phyloP scores from a whole-genome alignment of 345 rosid species.

The Ceriops zippeliana region DNA sequence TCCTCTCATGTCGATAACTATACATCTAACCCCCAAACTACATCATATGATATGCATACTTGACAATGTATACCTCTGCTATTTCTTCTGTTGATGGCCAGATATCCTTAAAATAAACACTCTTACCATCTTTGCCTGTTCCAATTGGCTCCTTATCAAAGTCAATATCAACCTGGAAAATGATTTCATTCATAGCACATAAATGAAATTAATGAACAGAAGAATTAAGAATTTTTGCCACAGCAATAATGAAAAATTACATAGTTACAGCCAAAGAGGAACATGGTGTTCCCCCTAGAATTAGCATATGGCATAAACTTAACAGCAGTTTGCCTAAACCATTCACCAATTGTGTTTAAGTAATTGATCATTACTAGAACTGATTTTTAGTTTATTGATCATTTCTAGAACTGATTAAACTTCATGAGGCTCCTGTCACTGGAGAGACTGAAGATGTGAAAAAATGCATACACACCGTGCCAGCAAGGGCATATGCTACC shows the following conservation, averaged over 20 bases:
- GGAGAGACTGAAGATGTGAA: background rate
- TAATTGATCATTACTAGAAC: too few relatives aligned
- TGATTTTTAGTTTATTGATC: background rate
- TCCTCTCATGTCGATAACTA: conserved; percentile 4
- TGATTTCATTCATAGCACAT: background rate
- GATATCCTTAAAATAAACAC: conserved; percentile 73
- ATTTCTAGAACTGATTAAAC: background rate
- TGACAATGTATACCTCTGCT: conserved; percentile 63
- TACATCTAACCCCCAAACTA: conserved; percentile 3
- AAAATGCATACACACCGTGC: conserved; percentile 54
- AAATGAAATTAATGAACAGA: background rate
- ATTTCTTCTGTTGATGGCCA: conserved; percentile 94
- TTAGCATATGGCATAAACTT: background rate
- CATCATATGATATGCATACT: background rate
- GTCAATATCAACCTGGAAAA: conserved; percentile 81
- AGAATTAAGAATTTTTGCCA: background rate
- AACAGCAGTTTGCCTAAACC: background rate
- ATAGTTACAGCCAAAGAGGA: background rate
- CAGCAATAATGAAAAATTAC: background rate
- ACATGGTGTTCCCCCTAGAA: background rate
- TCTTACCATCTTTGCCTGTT: conserved; percentile 72
- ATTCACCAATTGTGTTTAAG: too few relatives aligned
- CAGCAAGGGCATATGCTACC: conserved; percentile 97
- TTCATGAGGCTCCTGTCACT: background rate
- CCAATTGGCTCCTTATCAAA: conserved; percentile 92